These are phyloP conservation scores for Hansenula lynferdii DNA, from an alignment of 1,139 yeast species.

Conservation along the genomic window DNA sequence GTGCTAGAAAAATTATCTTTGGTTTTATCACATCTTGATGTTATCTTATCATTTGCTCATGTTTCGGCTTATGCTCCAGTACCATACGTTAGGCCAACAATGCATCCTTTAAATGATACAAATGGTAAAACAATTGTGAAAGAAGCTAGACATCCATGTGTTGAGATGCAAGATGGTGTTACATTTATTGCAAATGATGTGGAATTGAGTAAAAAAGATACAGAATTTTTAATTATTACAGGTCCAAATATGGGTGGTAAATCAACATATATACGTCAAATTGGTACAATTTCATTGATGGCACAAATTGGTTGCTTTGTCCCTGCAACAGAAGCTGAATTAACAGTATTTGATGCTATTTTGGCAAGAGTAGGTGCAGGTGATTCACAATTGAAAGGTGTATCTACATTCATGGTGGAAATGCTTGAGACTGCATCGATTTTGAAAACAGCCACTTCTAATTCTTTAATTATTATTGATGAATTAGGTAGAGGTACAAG, in stretches of 20 bases:
- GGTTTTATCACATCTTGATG: constrained; percentile 73
- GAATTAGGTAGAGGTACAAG: constrained; percentile 97
- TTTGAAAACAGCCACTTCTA: constrained; percentile 75
- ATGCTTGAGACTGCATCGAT: constrained; percentile 96
- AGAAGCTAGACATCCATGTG: constrained; percentile 88
- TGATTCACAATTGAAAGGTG: constrained; percentile 93
- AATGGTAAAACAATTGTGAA: constrained; percentile 52
- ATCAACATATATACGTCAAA: constrained; percentile 88
- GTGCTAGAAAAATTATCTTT: constrained; percentile 65
- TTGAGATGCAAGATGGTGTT: constrained; percentile 87
- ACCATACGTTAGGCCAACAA: constrained; percentile 70
- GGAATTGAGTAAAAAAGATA: constrained; percentile 39
- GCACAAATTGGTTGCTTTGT: constrained; percentile 92
- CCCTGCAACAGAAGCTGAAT: constrained; percentile 70
- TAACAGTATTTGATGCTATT: constrained; percentile 84
- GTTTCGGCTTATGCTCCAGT: constrained; percentile 80
- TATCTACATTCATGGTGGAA: constrained; percentile 96
- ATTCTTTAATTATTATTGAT: constrained; percentile 86
- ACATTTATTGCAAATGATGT: constrained; percentile 88
- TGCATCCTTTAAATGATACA: constrained; percentile 46
- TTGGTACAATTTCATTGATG: constrained; percentile 85
- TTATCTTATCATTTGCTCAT: constrained; percentile 79
- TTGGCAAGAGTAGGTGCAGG: constrained; percentile 98
- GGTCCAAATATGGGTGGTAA: constrained; percentile 99
- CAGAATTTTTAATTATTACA: constrained; percentile 79